Conservation (phyloP, 495 filamentous ascomycete species). For the Cetradonia linearis region DNA sequence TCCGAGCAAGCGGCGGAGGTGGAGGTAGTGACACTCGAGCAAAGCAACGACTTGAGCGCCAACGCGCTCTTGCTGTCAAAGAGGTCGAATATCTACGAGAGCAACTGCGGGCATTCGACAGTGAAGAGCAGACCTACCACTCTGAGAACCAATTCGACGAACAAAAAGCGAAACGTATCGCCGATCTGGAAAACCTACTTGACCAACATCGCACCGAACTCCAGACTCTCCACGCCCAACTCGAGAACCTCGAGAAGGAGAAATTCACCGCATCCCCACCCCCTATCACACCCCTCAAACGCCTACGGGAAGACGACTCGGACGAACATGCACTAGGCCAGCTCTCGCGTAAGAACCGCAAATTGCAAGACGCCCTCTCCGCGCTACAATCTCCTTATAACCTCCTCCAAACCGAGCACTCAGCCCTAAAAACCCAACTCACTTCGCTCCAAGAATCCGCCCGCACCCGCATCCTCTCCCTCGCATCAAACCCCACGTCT, state of each 20-base stretch:
- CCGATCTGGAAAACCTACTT: slow-evolving; percentile 72
- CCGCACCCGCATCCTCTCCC: slow-evolving; percentile 73
- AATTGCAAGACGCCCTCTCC: slow-evolving; percentile 65
- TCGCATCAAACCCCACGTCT: slow-evolving; percentile 83
- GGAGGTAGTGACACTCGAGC: slow-evolving; percentile 40
- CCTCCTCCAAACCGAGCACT: slow-evolving; percentile 62
- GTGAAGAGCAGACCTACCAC: slow-evolving; percentile 78
- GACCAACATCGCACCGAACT: slow-evolving; percentile 84
- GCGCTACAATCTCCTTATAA: slow-evolving; percentile 54
- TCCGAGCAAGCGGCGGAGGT: slow-evolving; percentile 40
- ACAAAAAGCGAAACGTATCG: slow-evolving; percentile 63
- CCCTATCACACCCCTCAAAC: slow-evolving; percentile 46
- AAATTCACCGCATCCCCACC: slow-evolving; percentile 33
- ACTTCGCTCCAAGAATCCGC: slow-evolving; percentile 59
- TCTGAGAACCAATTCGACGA: slow-evolving; percentile 61
- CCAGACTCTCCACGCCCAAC: slow-evolving; percentile 57
- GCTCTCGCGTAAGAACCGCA: slow-evolving; percentile 71
- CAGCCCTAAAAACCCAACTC: slow-evolving; percentile 61
- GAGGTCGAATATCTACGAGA: slow-evolving; percentile 90
- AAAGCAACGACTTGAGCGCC: slow-evolving; percentile 69
- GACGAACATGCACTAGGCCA: slow-evolving; percentile 72
- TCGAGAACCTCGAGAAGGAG: slow-evolving; percentile 56
- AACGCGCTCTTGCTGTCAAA: slow-evolving; percentile 73
- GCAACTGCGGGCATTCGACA: slow-evolving; percentile 83
- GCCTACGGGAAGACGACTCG: slow-evolving; percentile 51